These are phyloP conservation scores for Geranium incanum DNA, from an alignment of 441 rosid species.

Conservation along the genomic window DNA sequence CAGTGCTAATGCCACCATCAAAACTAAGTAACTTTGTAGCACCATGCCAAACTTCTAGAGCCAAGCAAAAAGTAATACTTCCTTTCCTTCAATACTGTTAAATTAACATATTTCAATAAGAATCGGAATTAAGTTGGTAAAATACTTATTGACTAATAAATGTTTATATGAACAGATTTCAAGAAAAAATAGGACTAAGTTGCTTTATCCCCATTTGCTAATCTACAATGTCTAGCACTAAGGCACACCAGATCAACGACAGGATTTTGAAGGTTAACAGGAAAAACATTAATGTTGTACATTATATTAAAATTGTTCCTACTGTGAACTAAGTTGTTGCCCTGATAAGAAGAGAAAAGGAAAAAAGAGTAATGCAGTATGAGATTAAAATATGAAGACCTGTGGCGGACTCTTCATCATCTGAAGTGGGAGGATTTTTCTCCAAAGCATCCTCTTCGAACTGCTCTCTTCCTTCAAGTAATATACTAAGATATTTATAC, in stretches of 20 bases:
- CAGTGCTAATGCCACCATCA: too few species aligned
- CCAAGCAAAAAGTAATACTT: background rate
- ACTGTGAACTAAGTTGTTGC: too few species aligned
- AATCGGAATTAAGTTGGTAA: too few species aligned
- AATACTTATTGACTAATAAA: too few species aligned
- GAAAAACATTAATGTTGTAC: too few species aligned
- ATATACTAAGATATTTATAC: constrained; percentile 88
- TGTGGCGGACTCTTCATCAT: background rate
- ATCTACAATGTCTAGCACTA: background rate
- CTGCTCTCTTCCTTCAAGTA: constrained; percentile 93
- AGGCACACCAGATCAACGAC: background rate
- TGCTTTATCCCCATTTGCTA: background rate
- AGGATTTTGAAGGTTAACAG: background rate
- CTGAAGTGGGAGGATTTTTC: constrained; percentile 28
- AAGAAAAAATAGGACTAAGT: background rate
- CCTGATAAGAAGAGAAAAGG: too few species aligned
- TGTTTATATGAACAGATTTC: too few species aligned
- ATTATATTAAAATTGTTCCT: too few species aligned
- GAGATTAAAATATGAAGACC: constrained; percentile 1
- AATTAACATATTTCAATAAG: too few species aligned
- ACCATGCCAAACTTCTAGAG: background rate
- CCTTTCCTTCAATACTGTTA: too few species aligned
- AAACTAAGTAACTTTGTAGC: too few species aligned
- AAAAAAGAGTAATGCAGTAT: background rate
- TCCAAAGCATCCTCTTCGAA: constrained; percentile 90